Base-by-base conservation (phyloP, 192 early-diverging fungal species). In the Backusella australiensis region DNA sequence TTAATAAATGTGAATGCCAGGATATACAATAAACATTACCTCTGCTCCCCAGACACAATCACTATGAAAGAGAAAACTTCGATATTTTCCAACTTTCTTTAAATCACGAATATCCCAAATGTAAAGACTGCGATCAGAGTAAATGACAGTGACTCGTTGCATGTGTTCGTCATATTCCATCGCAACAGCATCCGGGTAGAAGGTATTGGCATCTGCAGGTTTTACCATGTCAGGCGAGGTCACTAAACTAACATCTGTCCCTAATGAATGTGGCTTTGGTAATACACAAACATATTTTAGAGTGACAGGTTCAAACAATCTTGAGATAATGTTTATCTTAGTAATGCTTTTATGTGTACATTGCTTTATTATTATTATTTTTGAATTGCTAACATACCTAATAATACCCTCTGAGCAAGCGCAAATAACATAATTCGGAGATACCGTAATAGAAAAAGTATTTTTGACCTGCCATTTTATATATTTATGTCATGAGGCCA, bases 1-100 rank as follows among this genome's bases (percentile, higher is more conserved):
- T 38, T 38, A 38, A 71, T 71, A 38, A 23, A 17, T 44, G 21
- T 3, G 0, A 29, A 44, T 71, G 9, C 12, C 67, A 68, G 1
- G 23, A 9, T 52, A 34, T 29, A 49, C 21, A 71, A 36, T 35
- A 34, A 52, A 21, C 11, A 34, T 80, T 88, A 93, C 91, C 89
- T 95, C 91, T n/a, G 91, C 89, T 17, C 94, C 94, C 93, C 93
- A 95, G 12, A 95, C 86, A 78, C 91, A 92, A 75, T 94, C 94
- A 65, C 86, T 88, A 52, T 95, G 94, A 67, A 78, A 89, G 26
- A 91, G 56, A 69, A 93, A 91, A 73, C 87, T 93, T 42, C 88
- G 75, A 59, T 85, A 88, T 49, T 89, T 85, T 21, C 79, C 80
- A 1, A 87, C 78, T 59, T 90, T 87, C 23, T 87, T 87, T 12